A percentile compares a stretch with the other conserved stretches of the same genome.
phyloP scores from a whole-genome alignment of 2,329 filamentous ascomycete species.

The Aspergillus neotritici region DNA sequence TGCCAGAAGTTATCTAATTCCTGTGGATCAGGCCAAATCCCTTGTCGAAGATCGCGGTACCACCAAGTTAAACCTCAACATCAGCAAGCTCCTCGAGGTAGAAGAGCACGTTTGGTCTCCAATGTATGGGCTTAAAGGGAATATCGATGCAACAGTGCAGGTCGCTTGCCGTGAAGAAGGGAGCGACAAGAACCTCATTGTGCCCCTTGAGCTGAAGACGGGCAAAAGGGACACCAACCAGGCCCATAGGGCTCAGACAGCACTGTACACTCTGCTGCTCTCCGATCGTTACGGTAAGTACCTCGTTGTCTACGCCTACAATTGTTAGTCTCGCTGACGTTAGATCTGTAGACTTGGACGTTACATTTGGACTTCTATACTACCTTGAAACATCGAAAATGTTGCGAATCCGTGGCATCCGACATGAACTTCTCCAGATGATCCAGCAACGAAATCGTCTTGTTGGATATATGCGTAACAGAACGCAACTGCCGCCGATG shows the following conservation, averaged over 20 bases:
- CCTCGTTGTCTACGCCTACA: not conserved
- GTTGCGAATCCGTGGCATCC: slow-evolving; percentile 74
- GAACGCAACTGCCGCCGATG: slow-evolving; percentile 79
- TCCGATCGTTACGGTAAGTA: slow-evolving; percentile 75
- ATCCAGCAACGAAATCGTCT: slow-evolving; percentile 91
- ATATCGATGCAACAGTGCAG: slow-evolving; percentile 95
- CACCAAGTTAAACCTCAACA: slow-evolving; percentile 70
- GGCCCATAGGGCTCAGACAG: slow-evolving; percentile 86
- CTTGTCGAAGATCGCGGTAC: slow-evolving; percentile 74
- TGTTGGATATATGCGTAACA: slow-evolving; percentile 76
- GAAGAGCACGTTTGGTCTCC: slow-evolving; percentile 99
- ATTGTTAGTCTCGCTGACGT: slow-evolving; percentile 11
- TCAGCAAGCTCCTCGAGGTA: slow-evolving; percentile 90
- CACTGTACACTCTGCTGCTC: slow-evolving; percentile 84
- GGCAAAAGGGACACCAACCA: slow-evolving; percentile 72
- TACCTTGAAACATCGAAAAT: slow-evolving; percentile 90
- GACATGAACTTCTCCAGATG: slow-evolving; percentile 90
- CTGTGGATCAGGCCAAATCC: slow-evolving; percentile 53
- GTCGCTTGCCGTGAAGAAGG: slow-evolving; percentile 69
- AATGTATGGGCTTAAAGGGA: slow-evolving; percentile 94
- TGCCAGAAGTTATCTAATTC: slow-evolving; percentile 6
- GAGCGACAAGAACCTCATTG: slow-evolving; percentile 65
- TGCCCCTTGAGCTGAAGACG: slow-evolving; percentile 94
- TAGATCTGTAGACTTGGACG: slow-evolving; percentile 62
- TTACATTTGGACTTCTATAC: slow-evolving; percentile 85